Evolutionary conservation across 768 basidiomycete genomes (phyloP), one percentile per base, ranked within the genome.

Genomic region (Hydnomerulius pinastri): DNA sequence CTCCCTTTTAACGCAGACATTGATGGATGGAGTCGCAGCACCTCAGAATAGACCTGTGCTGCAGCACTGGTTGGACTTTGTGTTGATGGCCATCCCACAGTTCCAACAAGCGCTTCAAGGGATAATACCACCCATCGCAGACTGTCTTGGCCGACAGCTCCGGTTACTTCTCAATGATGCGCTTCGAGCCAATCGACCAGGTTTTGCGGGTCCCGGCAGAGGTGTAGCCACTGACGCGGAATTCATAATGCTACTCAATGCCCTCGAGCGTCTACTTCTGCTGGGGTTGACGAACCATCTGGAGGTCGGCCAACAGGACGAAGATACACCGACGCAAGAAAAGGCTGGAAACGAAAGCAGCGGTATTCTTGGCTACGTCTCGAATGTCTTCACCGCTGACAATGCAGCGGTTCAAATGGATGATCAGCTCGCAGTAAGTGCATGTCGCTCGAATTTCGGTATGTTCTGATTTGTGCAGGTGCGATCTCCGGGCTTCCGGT

Each of bases 21-120:
- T 98, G 18, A 74, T 87, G 15, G 91, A 96, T 62, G 96, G 91
- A 3, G 82, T 98, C 40, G 73, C 85, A 10, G 66, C 74, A 4
- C 71, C 77, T 9, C 69, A 78, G 25, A 97, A 96, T 69, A 82
- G 86, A 24, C 78, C 92, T 1, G 79, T 96, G 21, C 67, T 96
- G 25, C 95, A 97, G 61, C 92, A 97, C 59, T 98, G 96, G 96
- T 77, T 98, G 23, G 96, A 98, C 65, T 98, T 99, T 65, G 78
- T 98, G 51, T 78, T 96, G 46, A 90, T 91, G 85, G 90, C 92
- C 1, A 72, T 95, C 15, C 86, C 92, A 4, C 90, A 92, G 58
- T 90, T 93, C 62, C 87, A 88, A 50, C 84, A 85, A 17, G 73
- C 81, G 2, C 72, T 91, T 1, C 82, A 86, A 44, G 73, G 78